Evolutionary conservation across 2,329 filamentous ascomycete species (phyloP).

Genomic region (Gliomastix tumulicola): DNA sequence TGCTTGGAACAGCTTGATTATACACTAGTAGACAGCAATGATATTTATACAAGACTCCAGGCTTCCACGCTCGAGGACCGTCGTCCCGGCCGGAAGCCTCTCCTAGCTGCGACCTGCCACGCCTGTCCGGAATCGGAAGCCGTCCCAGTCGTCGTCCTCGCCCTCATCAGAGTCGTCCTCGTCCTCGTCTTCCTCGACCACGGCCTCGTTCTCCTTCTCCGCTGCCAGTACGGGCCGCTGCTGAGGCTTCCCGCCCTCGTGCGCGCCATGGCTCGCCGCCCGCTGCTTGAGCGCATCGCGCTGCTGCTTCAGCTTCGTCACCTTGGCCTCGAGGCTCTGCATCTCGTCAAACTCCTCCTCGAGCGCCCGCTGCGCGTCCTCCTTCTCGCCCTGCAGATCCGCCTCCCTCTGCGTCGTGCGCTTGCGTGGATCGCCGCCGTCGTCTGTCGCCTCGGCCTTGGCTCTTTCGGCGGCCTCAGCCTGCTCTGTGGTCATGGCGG

Average conservation of each 20-base stretch:
- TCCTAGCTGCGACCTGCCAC: no score
- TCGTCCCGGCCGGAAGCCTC: no score
- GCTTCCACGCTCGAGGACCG: no score
- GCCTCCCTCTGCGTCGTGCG: conserved; percentile 48
- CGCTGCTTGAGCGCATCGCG: conserved; percentile 56
- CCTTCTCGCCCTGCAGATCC: conserved; percentile 58
- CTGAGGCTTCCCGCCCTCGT: conserved; percentile 10
- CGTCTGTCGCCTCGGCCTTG: conserved; percentile 39
- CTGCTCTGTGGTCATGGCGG: conserved; percentile 60
- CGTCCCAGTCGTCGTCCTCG: conserved; percentile 49
- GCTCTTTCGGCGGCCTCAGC: conserved; percentile 57
- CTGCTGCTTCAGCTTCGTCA: conserved; percentile 61
- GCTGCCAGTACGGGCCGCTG: conserved; percentile 5
- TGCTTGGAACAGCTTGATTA: no score
- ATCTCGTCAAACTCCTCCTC: conserved; percentile 79
- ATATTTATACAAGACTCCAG: no score
- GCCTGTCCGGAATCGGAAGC: conserved; percentile 39
- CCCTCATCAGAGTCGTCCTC: conserved; percentile 45
- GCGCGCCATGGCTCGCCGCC: conserved; percentile 15
- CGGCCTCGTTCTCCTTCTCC: conserved; percentile 15
- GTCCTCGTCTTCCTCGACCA: conserved; percentile 21
- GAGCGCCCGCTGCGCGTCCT: conserved; percentile 66
- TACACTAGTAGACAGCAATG: no score
- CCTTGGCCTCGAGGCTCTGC: conserved; percentile 68
- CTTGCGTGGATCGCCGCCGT: conserved; percentile 30